Conservation (phyloP, 129 eudicot genomes). For the Tagetes erecta region DNA sequence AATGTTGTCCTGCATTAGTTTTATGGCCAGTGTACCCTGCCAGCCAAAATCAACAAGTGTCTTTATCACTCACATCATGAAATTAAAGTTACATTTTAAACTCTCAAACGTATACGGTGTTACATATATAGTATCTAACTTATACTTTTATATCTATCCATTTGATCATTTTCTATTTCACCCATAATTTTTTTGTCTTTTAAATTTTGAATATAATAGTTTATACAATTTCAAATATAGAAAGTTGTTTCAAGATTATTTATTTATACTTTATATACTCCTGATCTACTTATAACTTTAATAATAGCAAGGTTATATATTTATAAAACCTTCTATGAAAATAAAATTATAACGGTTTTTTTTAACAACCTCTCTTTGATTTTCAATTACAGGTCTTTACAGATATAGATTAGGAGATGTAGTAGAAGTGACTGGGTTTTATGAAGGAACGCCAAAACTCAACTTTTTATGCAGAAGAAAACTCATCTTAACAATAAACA, state of each 20-base stretch:
- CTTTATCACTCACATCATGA: too few species aligned
- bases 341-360: neutral
- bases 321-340: neutral
- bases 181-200: too few species aligned
- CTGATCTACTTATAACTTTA: too few species aligned
- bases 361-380: too few species aligned
- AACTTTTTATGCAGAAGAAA: constrained; percentile 80
- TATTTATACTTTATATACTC: too few species aligned
- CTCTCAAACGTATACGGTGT: neutral
- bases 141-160: too few species aligned
- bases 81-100: neutral
- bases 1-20: neutral
- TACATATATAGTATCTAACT: too few species aligned
- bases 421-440: constrained; percentile 76
- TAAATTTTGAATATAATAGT: too few species aligned
- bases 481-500: constrained; percentile 71
- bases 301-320: neutral
- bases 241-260: too few species aligned
- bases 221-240: too few species aligned
- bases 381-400: constrained; percentile 60
- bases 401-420: constrained; percentile 86
- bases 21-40: neutral
- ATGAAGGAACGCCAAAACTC: constrained; percentile 66
- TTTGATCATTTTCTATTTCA: too few species aligned
- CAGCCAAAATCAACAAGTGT: neutral